Evolutionary conservation across 768 basidiomycete genomes (phyloP).

Genomic region (Rhodotorula diobovata): DNA sequence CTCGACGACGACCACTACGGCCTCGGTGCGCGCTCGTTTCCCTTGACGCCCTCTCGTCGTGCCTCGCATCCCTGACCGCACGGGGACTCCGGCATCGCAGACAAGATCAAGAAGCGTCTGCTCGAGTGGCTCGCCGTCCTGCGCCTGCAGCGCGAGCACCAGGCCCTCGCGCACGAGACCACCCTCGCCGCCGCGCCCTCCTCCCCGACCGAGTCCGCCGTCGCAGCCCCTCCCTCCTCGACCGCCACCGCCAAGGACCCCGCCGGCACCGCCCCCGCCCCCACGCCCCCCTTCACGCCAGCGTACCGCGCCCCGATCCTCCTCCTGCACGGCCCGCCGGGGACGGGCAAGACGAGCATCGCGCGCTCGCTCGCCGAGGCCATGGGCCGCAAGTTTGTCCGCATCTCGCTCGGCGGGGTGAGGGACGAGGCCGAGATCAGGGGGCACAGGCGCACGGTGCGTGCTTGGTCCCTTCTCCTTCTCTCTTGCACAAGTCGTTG

Average conservation of each 20-base stretch:
- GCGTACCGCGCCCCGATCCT: slow-evolving; percentile 39
- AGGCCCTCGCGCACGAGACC: neutral
- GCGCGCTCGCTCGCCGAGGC: slow-evolving; percentile 83
- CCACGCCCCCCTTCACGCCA: neutral
- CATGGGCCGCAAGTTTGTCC: slow-evolving; percentile 77
- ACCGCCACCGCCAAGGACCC: neutral
- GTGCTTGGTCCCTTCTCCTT: no score
- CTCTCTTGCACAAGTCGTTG: neutral
- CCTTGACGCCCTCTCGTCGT: no score
- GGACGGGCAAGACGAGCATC: slow-evolving; percentile 85
- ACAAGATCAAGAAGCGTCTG: slow-evolving; percentile 83
- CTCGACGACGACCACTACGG: slow-evolving; percentile 89
- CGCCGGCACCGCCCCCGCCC: neutral
- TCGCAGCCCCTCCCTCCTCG: slow-evolving; percentile 22
- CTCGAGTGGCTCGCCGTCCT: slow-evolving; percentile 90
- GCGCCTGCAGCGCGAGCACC: slow-evolving; percentile 51
- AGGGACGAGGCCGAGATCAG: slow-evolving; percentile 84
- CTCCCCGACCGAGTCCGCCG: slow-evolving; percentile 21
- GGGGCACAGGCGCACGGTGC: slow-evolving; percentile 64
- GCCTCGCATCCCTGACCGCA: neutral
- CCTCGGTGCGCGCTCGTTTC: slow-evolving; percentile 47
- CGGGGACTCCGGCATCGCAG: slow-evolving; percentile 41
- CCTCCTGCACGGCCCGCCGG: slow-evolving; percentile 64
- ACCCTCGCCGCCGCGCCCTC: slow-evolving; percentile 15
- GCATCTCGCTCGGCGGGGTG: slow-evolving; percentile 86